Evolutionary conservation across 2,329 filamentous ascomycete genomes (phyloP).

Genomic region (Botrytis hyacinthi): DNA sequence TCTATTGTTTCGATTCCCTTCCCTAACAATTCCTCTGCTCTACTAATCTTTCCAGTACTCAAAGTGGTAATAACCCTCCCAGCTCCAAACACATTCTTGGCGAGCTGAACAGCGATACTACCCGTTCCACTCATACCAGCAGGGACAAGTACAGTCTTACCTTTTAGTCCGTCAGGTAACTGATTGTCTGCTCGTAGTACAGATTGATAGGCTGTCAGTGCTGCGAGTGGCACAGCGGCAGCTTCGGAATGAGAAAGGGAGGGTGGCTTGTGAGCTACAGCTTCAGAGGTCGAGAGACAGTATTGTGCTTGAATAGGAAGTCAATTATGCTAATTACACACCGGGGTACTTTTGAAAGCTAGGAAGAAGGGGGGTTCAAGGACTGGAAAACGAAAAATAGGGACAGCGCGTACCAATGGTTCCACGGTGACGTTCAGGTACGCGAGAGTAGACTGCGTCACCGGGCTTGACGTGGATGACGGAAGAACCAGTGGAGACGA

Average conservation of each 20-base stretch:
- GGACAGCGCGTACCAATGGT: constrained; percentile 26
- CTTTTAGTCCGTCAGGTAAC: constrained; percentile 41
- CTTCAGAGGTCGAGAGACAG: constrained; percentile 34
- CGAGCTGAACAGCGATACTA: neutral
- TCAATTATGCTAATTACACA: neutral
- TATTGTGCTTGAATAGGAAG: constrained; percentile 26
- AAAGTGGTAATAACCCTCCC: neutral
- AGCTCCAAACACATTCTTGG: neutral
- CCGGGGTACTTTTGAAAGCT: neutral
- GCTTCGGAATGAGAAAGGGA: constrained; percentile 43
- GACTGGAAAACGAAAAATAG: neutral
- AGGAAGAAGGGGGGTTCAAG: neutral
- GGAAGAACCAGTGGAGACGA: constrained; percentile 40
- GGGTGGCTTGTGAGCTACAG: constrained; percentile 42
- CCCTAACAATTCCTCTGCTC: neutral
- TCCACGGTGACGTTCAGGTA: constrained; percentile 39
- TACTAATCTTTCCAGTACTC: neutral
- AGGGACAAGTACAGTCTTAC: constrained; percentile 43
- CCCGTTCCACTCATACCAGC: constrained; percentile 35
- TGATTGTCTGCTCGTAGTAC: constrained; percentile 37
- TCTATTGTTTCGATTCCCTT: neutral
- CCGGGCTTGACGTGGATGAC: constrained; percentile 42
- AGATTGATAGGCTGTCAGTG: constrained; percentile 43
- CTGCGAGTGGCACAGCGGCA: constrained; percentile 43
- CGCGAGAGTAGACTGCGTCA: constrained; percentile 42